A percentile compares a stretch with the other conserved stretches of the same genome.
Conservation (phyloP, 192 early-diverging fungal species). For the Podila epigama region DNA sequence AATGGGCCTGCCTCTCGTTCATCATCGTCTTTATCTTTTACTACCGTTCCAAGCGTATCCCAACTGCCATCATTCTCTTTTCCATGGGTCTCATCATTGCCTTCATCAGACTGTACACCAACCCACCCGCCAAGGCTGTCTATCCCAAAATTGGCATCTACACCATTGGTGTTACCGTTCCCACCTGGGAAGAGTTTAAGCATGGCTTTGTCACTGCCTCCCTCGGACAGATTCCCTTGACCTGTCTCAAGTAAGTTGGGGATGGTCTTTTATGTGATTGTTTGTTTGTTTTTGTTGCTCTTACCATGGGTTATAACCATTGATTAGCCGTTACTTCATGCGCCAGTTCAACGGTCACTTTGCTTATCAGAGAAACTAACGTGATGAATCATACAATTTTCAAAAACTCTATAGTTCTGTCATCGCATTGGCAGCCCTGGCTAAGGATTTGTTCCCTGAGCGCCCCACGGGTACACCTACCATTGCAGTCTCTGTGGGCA, state of each 20-base stretch:
- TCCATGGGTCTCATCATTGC: constrained; percentile 73
- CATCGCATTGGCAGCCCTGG: constrained; percentile 76
- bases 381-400: too few relatives aligned
- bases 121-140: constrained; percentile 45
- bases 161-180: constrained; percentile 61
- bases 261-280: not conserved
- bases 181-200: constrained; percentile 70
- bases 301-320: too few relatives aligned
- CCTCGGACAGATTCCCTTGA: constrained; percentile 88
- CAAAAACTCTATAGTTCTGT: constrained; percentile 77
- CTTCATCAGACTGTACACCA: constrained; percentile 58
- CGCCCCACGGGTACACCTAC: constrained; percentile 55
- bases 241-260: constrained; percentile 70
- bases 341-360: too few relatives aligned
- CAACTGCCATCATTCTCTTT: constrained; percentile 78
- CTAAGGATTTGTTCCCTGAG: constrained; percentile 86
- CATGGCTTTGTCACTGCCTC: constrained; percentile 81
- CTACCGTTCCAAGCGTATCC: constrained; percentile 63
- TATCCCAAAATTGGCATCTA: constrained; percentile 63
- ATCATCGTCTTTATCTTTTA: constrained; percentile 75
- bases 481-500: constrained; percentile 71
- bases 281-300: not conserved
- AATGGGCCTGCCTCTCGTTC: constrained; percentile 73
- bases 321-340: not conserved
- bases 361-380: too few relatives aligned